Percentiles rank a stretch among this genome's conserved stretches.
Conservation (phyloP, 208 protist genomes). For the Crithidia brevicula region DNA sequence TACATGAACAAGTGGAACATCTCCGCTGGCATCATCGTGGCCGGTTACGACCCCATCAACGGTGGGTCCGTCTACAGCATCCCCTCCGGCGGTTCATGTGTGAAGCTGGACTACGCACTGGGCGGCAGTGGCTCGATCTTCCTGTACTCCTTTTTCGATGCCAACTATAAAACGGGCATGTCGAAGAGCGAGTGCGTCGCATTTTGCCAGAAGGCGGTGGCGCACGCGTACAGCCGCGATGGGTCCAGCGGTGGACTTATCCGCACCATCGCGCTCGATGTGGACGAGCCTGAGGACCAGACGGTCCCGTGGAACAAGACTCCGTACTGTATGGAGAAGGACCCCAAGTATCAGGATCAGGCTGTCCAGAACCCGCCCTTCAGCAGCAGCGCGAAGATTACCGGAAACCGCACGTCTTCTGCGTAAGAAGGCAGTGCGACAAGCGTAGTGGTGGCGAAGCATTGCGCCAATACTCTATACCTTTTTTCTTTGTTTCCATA, state of each 20-base stretch:
- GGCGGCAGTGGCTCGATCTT: slow-evolving; percentile 98
- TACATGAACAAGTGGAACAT: slow-evolving; percentile 98
- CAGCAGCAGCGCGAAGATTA: slow-evolving; percentile 81
- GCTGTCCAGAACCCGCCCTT: slow-evolving; percentile 76
- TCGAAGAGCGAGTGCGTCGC: slow-evolving; percentile 95
- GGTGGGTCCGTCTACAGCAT: slow-evolving; percentile 98
- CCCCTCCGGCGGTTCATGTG: slow-evolving; percentile 93
- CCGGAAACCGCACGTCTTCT: slow-evolving; percentile 43
- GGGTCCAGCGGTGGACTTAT: slow-evolving; percentile 98
- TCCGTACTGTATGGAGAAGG: slow-evolving; percentile 92
- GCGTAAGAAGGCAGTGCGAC: too few species aligned
- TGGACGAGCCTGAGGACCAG: slow-evolving; percentile 76
- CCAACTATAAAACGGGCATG: slow-evolving; percentile 97
- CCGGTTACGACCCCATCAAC: slow-evolving; percentile 96
- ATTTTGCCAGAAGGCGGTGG: slow-evolving; percentile 96
- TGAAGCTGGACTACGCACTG: slow-evolving; percentile 95
- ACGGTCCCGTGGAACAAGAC: slow-evolving; percentile 86
- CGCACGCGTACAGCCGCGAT: slow-evolving; percentile 98
- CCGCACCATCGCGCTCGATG: slow-evolving; percentile 91
- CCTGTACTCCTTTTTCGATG: slow-evolving; percentile 98
- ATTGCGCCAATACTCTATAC: not conserved
- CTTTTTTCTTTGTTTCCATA: not conserved
- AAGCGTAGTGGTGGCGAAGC: not conserved
- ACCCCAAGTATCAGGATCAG: slow-evolving; percentile 78
- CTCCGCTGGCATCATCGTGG: slow-evolving; percentile 97